phyloP scores from a whole-genome alignment of 495 filamentous ascomycete species.

The Xylaria grammica region DNA sequence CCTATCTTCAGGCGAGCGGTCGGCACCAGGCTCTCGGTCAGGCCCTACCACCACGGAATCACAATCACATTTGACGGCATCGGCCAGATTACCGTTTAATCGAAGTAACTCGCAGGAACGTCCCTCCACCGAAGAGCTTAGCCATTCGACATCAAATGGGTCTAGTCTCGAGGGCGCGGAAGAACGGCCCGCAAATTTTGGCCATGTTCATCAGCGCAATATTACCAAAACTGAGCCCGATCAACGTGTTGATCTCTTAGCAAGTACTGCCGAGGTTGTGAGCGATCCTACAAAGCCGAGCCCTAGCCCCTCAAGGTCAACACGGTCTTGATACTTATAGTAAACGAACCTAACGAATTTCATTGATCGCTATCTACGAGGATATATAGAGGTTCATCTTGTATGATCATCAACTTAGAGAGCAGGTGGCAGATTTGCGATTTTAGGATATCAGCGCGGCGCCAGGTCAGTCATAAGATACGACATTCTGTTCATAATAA shows the following conservation, averaged over 20 bases:
- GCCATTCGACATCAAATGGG: constrained; percentile 32
- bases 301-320: constrained; percentile 27
- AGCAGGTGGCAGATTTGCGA: constrained; percentile 18
- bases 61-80: constrained; percentile 32
- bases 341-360: constrained; percentile 37
- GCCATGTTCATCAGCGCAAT: constrained; percentile 75
- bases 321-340: constrained; percentile 12
- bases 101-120: constrained; percentile 59
- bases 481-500: constrained; percentile 11
- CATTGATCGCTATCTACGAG: constrained; percentile 34
- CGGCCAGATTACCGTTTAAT: constrained; percentile 65
- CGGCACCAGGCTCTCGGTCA: constrained; percentile 25
- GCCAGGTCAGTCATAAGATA: constrained; percentile 19
- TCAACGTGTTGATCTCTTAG: constrained; percentile 45
- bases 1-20: constrained; percentile 19
- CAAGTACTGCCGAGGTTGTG: constrained; percentile 58
- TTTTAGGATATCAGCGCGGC: constrained; percentile 26
- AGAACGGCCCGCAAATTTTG: constrained; percentile 70
- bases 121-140: constrained; percentile 53
- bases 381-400: constrained; percentile 31
- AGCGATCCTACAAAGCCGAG: constrained; percentile 35
- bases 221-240: constrained; percentile 60
- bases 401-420: constrained; percentile 24
- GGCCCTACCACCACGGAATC: constrained; percentile 10
- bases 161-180: constrained; percentile 28